These are phyloP conservation scores for Globisporangium radiosum DNA, from an alignment of 352 stramenopile genomes.

Conservation along the genomic window DNA sequence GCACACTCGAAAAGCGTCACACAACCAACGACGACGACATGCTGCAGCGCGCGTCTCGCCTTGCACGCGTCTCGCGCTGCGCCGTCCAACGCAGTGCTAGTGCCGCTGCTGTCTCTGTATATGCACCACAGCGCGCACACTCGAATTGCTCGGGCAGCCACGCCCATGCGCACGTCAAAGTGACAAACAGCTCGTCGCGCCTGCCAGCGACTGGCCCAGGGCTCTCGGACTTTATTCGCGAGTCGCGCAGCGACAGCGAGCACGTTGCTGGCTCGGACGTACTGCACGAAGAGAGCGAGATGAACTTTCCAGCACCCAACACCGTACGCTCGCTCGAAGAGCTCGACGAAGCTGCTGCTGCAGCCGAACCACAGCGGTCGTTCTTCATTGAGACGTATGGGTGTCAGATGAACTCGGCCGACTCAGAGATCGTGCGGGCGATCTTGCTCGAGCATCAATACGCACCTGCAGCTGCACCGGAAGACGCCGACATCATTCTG, in stretches of 20 bases:
- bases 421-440: slow-evolving; percentile 96
- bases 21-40: slow-evolving; percentile 1
- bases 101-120: not conserved
- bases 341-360: slow-evolving; percentile 23
- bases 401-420: slow-evolving; percentile 99
- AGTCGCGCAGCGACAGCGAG: slow-evolving; percentile 24
- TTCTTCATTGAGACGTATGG: slow-evolving; percentile 95
- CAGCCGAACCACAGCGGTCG: slow-evolving; percentile 16
- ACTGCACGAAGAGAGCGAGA: slow-evolving; percentile 49
- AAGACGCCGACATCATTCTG: slow-evolving; percentile 92
- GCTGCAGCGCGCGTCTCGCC: slow-evolving; percentile 9
- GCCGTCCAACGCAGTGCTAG: not conserved
- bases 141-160: slow-evolving; percentile 21
- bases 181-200: slow-evolving; percentile 21
- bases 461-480: slow-evolving; percentile 45
- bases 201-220: slow-evolving; percentile 37
- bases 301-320: slow-evolving; percentile 53
- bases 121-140: slow-evolving; percentile 15
- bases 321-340: slow-evolving; percentile 51
- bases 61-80: slow-evolving; percentile 2
- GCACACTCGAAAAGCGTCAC: not conserved
- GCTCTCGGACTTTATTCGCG: slow-evolving; percentile 70
- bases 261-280: slow-evolving; percentile 19
- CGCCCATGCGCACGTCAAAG: slow-evolving; percentile 24
- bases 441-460: slow-evolving; percentile 86